phyloP scores from a whole-genome alignment of 306 rosid species.

The Quercus mongolica region DNA sequence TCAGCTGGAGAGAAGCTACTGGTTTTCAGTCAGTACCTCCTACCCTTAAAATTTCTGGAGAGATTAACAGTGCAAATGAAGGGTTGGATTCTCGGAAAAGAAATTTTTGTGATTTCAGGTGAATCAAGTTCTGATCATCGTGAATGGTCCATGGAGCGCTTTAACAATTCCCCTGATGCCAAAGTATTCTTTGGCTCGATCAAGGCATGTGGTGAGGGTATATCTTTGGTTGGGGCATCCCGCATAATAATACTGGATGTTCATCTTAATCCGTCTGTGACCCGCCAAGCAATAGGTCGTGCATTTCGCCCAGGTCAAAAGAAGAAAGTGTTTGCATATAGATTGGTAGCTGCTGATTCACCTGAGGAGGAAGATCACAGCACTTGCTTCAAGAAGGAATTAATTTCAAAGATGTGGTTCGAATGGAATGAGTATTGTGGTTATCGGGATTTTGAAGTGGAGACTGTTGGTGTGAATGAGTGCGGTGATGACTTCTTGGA shows the following conservation, averaged over 20 bases:
- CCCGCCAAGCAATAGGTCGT: slow-evolving; percentile 96
- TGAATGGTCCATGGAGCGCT: slow-evolving; percentile 77
- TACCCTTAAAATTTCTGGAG: slow-evolving; percentile 78
- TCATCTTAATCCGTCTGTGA: slow-evolving; percentile 88
- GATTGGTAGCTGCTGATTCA: slow-evolving; percentile 76
- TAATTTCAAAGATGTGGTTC: slow-evolving; percentile 90
- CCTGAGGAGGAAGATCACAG: slow-evolving; percentile 79
- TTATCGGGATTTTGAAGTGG: slow-evolving; percentile 47
- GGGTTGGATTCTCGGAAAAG: slow-evolving; percentile 74
- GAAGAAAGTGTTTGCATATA: slow-evolving; percentile 64
- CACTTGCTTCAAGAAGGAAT: slow-evolving; percentile 75
- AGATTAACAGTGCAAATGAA: slow-evolving; percentile 56
- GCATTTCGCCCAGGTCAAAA: slow-evolving; percentile 93
- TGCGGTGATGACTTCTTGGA: slow-evolving; percentile 74
- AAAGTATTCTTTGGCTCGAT: slow-evolving; percentile 91
- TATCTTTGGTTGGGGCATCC: slow-evolving; percentile 93
- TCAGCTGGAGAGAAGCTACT: slow-evolving; percentile 74
- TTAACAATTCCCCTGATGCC: slow-evolving; percentile 70
- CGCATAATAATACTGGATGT: slow-evolving; percentile 77
- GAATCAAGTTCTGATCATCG: slow-evolving; percentile 68
- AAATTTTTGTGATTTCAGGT: slow-evolving; percentile 82
- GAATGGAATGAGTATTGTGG: slow-evolving; percentile 91
- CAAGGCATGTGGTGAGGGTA: slow-evolving; percentile 98
- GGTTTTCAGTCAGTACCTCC: slow-evolving; percentile 91
- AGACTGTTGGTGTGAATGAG: slow-evolving; percentile 47